Evolutionary conservation across 2,329 filamentous ascomycete genomes (phyloP).

Genomic region (Colletotrichum tofieldiae): DNA sequence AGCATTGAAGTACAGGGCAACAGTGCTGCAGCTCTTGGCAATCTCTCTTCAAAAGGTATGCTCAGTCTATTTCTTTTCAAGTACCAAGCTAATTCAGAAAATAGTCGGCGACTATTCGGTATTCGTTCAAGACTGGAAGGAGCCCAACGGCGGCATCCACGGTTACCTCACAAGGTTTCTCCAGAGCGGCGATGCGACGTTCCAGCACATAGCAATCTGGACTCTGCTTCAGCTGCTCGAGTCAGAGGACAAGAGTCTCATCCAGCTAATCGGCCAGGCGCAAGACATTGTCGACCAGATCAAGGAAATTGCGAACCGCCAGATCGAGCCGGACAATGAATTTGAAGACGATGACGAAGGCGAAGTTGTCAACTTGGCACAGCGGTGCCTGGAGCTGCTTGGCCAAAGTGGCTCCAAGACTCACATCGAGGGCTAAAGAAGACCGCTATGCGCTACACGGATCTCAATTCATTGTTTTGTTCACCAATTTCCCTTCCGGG

Average conservation of each 20-base stretch:
- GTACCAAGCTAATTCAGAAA: conserved; percentile 35
- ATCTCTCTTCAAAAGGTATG: conserved; percentile 95
- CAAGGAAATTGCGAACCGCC: conserved; percentile 89
- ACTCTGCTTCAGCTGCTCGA: conserved; percentile 95
- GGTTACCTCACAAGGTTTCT: conserved; percentile 95
- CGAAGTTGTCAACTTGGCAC: conserved; percentile 92
- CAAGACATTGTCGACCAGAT: conserved; percentile 95
- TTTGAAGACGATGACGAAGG: conserved; percentile 92
- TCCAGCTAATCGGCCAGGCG: conserved; percentile 89
- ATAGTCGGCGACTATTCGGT: conserved; percentile 96
- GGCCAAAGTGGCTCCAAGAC: conserved; percentile 83
- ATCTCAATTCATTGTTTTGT: conserved; percentile 28
- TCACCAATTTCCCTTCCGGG: conserved; percentile 30
- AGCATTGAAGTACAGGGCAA: conserved; percentile 99
- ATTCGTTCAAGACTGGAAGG: conserved; percentile 94
- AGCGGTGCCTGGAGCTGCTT: conserved; percentile 89
- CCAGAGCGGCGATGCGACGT: conserved; percentile 93
- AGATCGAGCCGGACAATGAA: conserved; percentile 88
- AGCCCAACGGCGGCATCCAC: conserved; percentile 94
- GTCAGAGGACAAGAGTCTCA: conserved; percentile 92
- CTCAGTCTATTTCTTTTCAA: conserved; percentile 11
- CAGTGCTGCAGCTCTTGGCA: conserved; percentile 94
- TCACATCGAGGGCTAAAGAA: conserved; percentile 81
- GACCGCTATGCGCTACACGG: neutral
- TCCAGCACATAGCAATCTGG: conserved; percentile 99